Conservation (phyloP, 140 eudicot species). For the Oenanthe javanica region DNA sequence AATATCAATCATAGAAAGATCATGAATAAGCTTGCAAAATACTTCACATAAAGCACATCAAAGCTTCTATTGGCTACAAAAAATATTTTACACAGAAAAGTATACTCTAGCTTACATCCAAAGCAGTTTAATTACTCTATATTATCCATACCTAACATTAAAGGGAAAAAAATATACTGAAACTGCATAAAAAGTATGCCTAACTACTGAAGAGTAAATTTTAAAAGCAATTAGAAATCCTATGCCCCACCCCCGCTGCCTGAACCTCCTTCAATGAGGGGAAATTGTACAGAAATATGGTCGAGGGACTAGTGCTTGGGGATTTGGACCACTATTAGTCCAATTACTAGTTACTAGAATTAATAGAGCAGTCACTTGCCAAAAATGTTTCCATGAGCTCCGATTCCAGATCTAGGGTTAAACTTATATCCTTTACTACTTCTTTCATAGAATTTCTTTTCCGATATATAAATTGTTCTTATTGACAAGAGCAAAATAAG, state of each 20-base stretch:
- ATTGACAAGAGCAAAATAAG: not conserved
- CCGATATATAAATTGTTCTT: not conserved
- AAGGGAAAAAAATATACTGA: not conserved
- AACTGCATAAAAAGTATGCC: not conserved
- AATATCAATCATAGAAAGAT: not conserved
- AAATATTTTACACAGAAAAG: not conserved
- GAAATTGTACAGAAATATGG: not conserved
- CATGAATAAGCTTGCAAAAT: not conserved
- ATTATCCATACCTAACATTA: not conserved
- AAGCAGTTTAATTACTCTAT: not conserved
- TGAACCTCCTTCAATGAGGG: not conserved
- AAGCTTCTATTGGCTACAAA: not conserved
- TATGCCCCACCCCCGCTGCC: not conserved
- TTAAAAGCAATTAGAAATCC: not conserved
- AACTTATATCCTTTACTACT: not conserved
- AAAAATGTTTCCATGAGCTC: not conserved
- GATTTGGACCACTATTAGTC: not conserved
- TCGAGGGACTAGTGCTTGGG: not conserved
- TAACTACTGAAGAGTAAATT: not conserved
- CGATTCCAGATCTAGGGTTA: not conserved
- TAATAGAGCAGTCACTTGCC: not conserved
- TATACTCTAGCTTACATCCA: not conserved
- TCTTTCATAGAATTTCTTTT: no score
- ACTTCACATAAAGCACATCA: not conserved
- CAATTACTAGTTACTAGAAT: not conserved